These are phyloP conservation scores for Lecanicillium sp. DNA, from an alignment of 2,329 filamentous ascomycete genomes.

Conservation along the genomic window DNA sequence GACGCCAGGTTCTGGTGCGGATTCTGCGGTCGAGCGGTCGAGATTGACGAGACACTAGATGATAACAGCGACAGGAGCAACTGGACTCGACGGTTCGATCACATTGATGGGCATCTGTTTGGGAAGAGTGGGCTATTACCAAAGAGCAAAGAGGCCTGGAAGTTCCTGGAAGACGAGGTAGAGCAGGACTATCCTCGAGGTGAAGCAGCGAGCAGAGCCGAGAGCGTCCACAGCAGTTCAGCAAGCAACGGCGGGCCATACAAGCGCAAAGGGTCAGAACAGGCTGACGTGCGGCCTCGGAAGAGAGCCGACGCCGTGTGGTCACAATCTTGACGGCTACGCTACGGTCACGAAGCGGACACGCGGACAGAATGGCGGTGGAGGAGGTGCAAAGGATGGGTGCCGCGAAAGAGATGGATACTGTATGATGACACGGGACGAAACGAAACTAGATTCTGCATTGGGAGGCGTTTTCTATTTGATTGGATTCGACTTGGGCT, in stretches of 20 bases:
- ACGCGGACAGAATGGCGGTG: not conserved
- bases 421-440: not conserved
- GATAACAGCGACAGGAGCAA: not conserved
- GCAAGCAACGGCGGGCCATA: not conserved
- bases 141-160: conserved; percentile 52
- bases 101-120: conserved; percentile 22
- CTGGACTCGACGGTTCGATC: not conserved
- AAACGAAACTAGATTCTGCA: not conserved
- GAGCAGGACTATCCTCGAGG: not conserved
- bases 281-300: conserved; percentile 1
- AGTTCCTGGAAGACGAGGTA: conserved; percentile 26
- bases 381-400: not conserved
- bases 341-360: too few species aligned
- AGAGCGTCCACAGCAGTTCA: not conserved
- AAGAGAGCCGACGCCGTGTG: conserved; percentile 2
- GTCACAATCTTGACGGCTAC: too few species aligned
- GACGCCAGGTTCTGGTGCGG: conserved; percentile 78
- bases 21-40: conserved; percentile 60
- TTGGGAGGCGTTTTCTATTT: conserved; percentile 2
- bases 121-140: conserved; percentile 37
- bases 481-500: too few species aligned
- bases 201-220: not conserved
- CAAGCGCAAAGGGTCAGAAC: conserved; percentile 5
- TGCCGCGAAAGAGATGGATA: not conserved
- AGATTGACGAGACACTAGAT: conserved; percentile 34